Conservation (phyloP, 192 early-diverging fungal genomes). For the Phlyctochytrium bullatum region DNA sequence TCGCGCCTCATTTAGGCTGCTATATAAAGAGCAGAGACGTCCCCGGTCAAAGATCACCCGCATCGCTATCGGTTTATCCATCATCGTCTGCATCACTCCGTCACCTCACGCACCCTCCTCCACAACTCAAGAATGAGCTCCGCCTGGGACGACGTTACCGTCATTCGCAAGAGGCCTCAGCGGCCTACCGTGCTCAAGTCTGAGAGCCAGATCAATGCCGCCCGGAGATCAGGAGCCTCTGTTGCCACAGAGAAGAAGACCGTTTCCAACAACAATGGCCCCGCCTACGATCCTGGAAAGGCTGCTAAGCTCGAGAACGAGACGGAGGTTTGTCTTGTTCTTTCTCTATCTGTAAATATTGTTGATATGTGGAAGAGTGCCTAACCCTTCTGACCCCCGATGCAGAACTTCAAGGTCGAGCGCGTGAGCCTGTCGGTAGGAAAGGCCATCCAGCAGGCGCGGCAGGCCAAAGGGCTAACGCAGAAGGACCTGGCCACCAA, state of each 20-base stretch:
- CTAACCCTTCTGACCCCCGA: conserved; percentile 14
- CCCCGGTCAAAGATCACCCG: no score
- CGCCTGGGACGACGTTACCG: conserved; percentile 69
- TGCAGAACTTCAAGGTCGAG: conserved; percentile 51
- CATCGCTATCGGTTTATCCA: no score
- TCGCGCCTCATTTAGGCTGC: no score
- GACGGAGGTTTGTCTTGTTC: conserved; percentile 62
- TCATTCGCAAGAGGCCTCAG: conserved; percentile 73
- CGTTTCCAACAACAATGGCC: conserved; percentile 25
- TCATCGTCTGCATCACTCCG: no score
- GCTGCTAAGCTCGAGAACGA: conserved; percentile 87
- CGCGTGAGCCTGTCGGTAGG: conserved; percentile 67
- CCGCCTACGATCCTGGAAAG: conserved; percentile 47
- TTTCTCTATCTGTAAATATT: no score
- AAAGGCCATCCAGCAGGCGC: conserved; percentile 80
- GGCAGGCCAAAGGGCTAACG: conserved; percentile 69
- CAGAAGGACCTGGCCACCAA: conserved; percentile 88
- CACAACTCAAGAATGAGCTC: not conserved
- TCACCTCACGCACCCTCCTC: not conserved
- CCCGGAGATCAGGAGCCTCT: conserved; percentile 66
- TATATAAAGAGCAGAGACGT: no score
- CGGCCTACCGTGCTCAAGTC: conserved; percentile 58
- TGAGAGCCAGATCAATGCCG: conserved; percentile 68
- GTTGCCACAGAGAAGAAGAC: conserved; percentile 77
- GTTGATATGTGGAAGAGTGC: not conserved